Conservation (phyloP, 225 moss, liverwort and hornwort genomes). For the Thuidium tamariscinum region DNA sequence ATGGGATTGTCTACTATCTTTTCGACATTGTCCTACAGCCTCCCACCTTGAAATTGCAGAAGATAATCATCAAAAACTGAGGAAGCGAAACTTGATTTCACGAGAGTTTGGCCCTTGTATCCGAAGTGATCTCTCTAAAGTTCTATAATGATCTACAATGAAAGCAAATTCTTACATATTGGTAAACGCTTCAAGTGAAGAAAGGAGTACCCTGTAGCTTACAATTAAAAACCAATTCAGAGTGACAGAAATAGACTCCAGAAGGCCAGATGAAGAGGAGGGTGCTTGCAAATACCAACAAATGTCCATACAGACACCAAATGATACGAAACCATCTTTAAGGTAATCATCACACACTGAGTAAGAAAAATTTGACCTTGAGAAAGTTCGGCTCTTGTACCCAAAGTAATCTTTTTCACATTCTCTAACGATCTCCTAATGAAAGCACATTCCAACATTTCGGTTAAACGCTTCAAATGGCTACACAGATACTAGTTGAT, state of each 20-base stretch:
- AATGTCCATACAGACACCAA: background rate
- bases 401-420: background rate
- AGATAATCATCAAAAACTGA: background rate
- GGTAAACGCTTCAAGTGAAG: background rate
- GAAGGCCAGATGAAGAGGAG: background rate
- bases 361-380: background rate
- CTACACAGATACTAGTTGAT: background rate
- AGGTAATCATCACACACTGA: background rate
- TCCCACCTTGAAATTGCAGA: background rate
- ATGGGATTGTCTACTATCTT: background rate
- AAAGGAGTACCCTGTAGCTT: background rate
- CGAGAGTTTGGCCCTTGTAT: background rate
- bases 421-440: background rate
- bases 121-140: background rate
- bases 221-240: background rate
- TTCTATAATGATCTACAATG: background rate
- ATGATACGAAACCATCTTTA: background rate
- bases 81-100: background rate
- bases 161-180: background rate
- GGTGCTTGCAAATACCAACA: background rate
- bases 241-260: background rate
- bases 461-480: background rate
- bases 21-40: background rate
- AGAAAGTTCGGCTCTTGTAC: background rate
- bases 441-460: background rate